Base-by-base conservation (phyloP, 371 early-diverging fungal genomes). In the Syncephalastrum racemosum region DNA sequence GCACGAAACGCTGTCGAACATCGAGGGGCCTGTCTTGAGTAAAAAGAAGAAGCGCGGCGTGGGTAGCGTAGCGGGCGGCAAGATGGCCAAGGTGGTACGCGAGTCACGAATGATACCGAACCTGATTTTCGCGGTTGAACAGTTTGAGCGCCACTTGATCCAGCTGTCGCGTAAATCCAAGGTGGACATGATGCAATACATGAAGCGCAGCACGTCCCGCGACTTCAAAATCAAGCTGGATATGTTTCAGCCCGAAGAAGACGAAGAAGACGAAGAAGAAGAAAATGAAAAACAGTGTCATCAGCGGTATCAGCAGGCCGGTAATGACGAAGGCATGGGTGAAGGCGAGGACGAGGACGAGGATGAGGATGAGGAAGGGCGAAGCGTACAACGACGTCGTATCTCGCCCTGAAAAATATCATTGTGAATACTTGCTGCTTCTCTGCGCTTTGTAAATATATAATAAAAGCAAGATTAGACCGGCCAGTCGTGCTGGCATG, bases 201-300 rank as follows among this genome's bases (percentile, higher is more conserved):
- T 87, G 75, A 81, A 86, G 46, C 73, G 87, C 10, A 84, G 87
- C 59, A 89, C 87, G 0, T 78, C 87, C 19, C 80, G 87, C 46
- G 89, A 89, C 58, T 89, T 89, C 54, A 78, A 73, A 54, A 87
- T 89, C 60, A 71, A 82, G 50, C 62, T 85, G 31, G 70, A 79
- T 41, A 47, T 66, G 0, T 68, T 83, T 6, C 57, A 59, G 15
- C 25, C 50, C n/a, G 36, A 46, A 15, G 19, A 47, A n/a, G 41
- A 48, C 20, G 53, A 62, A 15, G 44, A 53, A 8, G 49, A 24
- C 8, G 58, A 56, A 5, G 46, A 53, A 36, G 31, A 36, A 18
- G n/a, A n/a, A n/a, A n/a, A n/a, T n/a, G n/a, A n/a, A n/a, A n/a
- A n/a, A n/a, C n/a, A n/a, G n/a, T n/a, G 15, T 16, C n/a, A 36